phyloP scores from a whole-genome alignment of 2,329 filamentous ascomycete genomes.

The Raffaelea ambrosiae region DNA sequence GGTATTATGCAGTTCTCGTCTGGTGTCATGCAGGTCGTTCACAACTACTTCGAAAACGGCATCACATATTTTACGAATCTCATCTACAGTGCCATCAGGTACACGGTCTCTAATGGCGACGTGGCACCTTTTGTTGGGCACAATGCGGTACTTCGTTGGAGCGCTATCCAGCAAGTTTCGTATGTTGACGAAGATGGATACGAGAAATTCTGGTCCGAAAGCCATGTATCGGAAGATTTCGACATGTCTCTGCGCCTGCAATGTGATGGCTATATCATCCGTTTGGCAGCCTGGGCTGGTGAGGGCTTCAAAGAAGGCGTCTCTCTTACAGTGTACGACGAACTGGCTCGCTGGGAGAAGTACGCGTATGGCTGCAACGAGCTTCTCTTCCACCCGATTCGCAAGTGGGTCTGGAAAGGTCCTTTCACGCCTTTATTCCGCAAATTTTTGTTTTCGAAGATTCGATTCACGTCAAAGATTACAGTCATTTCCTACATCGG shows the following conservation, averaged over 20 bases:
- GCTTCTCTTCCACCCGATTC: constrained; percentile 69
- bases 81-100: constrained; percentile 69
- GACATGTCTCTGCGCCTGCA: constrained; percentile 74
- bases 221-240: constrained; percentile 73
- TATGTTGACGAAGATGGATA: constrained; percentile 63
- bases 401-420: constrained; percentile 62
- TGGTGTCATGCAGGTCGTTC: constrained; percentile 70
- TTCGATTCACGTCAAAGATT: constrained; percentile 66
- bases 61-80: constrained; percentile 67
- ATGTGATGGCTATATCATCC: constrained; percentile 62
- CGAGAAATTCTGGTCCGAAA: constrained; percentile 76
- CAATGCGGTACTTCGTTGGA: constrained; percentile 69
- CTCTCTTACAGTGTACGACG: constrained; percentile 76
- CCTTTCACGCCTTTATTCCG: constrained; percentile 75
- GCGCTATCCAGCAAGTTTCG: constrained; percentile 63
- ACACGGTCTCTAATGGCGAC: constrained; percentile 68
- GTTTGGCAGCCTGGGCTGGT: constrained; percentile 63
- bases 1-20: constrained; percentile 72
- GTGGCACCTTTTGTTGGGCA: constrained; percentile 76
- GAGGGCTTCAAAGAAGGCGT: constrained; percentile 79
- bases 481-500: constrained; percentile 71
- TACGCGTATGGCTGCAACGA: constrained; percentile 81
- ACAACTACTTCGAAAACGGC: constrained; percentile 64
- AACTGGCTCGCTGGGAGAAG: constrained; percentile 79
- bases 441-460: constrained; percentile 63